These are phyloP conservation scores for Lipomyces yamadae DNA, from an alignment of 805 yeast species.

Conservation along the genomic window DNA sequence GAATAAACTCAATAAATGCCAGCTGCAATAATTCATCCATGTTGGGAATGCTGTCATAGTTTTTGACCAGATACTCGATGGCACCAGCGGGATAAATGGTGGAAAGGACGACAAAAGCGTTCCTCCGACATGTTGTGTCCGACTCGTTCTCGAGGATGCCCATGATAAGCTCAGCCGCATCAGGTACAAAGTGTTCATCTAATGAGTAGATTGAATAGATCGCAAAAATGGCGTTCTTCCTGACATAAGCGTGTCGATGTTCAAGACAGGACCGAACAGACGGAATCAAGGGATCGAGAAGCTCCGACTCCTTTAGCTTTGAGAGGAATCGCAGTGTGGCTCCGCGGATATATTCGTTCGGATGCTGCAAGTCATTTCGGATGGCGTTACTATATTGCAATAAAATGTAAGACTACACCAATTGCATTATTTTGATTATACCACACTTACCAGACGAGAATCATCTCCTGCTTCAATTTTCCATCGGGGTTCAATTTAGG, in stretches of 20 bases:
- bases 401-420: slow-evolving; percentile 2
- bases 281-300: slow-evolving; percentile 93
- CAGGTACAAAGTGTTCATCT: slow-evolving; percentile 88
- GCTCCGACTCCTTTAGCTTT: slow-evolving; percentile 89
- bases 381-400: slow-evolving; percentile 68
- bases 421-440: not conserved
- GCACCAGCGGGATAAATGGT: slow-evolving; percentile 85
- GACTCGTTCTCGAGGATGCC: slow-evolving; percentile 78
- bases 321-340: slow-evolving; percentile 89
- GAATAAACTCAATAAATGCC: slow-evolving; percentile 87
- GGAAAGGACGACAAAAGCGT: slow-evolving; percentile 88
- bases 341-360: slow-evolving; percentile 96
- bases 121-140: slow-evolving; percentile 92
- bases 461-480: slow-evolving; percentile 96
- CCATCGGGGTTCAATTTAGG: slow-evolving; percentile 88
- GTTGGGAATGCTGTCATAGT: slow-evolving; percentile 60
- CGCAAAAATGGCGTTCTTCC: slow-evolving; percentile 96
- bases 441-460: slow-evolving; percentile 71
- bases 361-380: slow-evolving; percentile 96
- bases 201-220: slow-evolving; percentile 79
- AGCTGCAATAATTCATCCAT: slow-evolving; percentile 85
- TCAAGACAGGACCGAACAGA: slow-evolving; percentile 88
- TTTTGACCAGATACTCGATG: slow-evolving; percentile 76
- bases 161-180: slow-evolving; percentile 84
- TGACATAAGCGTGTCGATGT: slow-evolving; percentile 96